These are phyloP conservation scores for Lolium rigidum DNA, from an alignment of 176 grass and related monocot genomes.

Conservation along the genomic window DNA sequence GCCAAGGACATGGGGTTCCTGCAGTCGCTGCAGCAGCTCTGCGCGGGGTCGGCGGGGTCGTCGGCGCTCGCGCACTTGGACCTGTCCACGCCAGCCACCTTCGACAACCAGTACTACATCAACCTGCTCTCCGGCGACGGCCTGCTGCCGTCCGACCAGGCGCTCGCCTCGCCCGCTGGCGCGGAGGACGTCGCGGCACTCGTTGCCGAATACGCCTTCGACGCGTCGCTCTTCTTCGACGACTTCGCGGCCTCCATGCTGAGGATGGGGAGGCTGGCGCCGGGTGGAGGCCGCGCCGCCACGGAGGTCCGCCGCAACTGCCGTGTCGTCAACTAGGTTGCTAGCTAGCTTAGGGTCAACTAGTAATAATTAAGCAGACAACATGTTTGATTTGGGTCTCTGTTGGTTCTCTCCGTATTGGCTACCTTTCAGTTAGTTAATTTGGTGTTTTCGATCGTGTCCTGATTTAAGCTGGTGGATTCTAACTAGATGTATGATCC, in stretches of 20 bases:
- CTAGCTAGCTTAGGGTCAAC: not conserved
- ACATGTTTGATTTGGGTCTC: not conserved
- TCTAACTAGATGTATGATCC: not conserved
- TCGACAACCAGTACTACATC: constrained; percentile 97
- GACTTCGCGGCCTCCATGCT: constrained; percentile 77
- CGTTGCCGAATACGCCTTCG: constrained; percentile 69
- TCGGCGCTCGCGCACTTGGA: constrained; percentile 80
- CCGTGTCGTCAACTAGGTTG: constrained; percentile 55
- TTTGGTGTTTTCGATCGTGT: not conserved
- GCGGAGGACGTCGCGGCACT: constrained; percentile 51
- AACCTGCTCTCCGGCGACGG: constrained; percentile 90
- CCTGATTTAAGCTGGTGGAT: not conserved
- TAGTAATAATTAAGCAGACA: not conserved
- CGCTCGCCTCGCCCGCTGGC: constrained; percentile 18
- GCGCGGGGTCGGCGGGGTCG: constrained; percentile 52
- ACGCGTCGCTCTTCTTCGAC: constrained; percentile 69
- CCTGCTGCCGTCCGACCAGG: constrained; percentile 88
- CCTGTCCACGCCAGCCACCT: constrained; percentile 73
- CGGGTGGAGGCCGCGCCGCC: constrained; percentile 9
- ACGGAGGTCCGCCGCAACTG: constrained; percentile 68
- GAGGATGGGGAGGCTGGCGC: constrained; percentile 71
- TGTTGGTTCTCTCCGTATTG: not conserved
- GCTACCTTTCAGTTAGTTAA: not conserved
- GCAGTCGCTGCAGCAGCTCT: constrained; percentile 82
- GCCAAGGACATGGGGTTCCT: constrained; percentile 45